Evolutionary conservation across 306 rosid genomes (phyloP), one percentile per base, ranked within the genome.

Genomic region (Gastrolobium bilobum): DNA sequence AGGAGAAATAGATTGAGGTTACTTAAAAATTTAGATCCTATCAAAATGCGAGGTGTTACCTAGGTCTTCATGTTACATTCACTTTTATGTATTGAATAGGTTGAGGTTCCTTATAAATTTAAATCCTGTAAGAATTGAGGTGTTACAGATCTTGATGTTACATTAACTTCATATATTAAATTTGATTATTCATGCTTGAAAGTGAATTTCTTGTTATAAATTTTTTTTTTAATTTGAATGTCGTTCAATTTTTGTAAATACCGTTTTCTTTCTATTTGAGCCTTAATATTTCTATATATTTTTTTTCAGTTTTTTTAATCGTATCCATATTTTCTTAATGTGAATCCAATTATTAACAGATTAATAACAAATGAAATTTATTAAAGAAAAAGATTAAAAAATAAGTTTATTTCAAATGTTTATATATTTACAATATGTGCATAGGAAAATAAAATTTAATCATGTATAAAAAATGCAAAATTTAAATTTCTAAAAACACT

Each of bases 91-190:
- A 20, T 52, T 60, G 26, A 43, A 58, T 76, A 61, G 68, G 42
- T 13, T 51, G 73, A 70, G 62, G 10, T 61, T 60, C 74, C 44
- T 51, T 60, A 48, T 81, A 31, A 20, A 58, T 47, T 29, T 68
- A 31, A 15, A n/a, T 14, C 42, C 13, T 39, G 7, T 51, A 26
- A 10, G 13, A 6, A 33, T 60, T 2, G 30, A 63, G 65, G 40
- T 52, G 67, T 73, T 59, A 30, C 54, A 63, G 40, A 39, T 39
- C 56, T 39, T 52, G 56, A 77, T 51, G 54, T 11, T 54, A 53
- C 44, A 39, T 29, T 74, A 35, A 14, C 26, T 1, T 53, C 35
- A 47, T 20, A 10, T 10, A 20, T 52, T 60, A 11, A 39, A 72
- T 10, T 72, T 10, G 7, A 13, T 38, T 35, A 70, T 8, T 50